Base-by-base conservation (phyloP, 495 filamentous ascomycete species). In the Aspergillus steynii region DNA sequence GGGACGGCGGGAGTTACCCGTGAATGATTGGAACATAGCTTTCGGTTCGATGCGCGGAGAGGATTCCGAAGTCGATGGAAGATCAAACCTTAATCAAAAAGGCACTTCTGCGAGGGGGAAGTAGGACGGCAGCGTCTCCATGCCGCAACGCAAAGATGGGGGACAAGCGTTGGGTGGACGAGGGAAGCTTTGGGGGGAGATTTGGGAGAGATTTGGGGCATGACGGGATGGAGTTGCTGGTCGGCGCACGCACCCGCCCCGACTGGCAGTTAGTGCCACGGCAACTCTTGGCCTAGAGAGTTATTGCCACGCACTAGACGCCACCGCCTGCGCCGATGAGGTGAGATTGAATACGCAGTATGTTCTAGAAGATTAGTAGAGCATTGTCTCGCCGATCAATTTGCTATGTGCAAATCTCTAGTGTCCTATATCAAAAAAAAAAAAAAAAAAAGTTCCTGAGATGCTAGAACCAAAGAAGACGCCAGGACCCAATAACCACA, bases 11-110 rank as follows among this genome's bases (percentile, higher is more conserved):
- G 93, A 89, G 77, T 73, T 90, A 59, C 95, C 95, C 29, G 90
- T 94, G 75, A 99, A 99, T 46, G 88, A 89, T 58, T 87, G 87
- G 74, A 94, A 96, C 94, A 98, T 98, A 58, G 58, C 66, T 65
- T 53, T 29, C 10, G 37, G 61, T 53, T 55, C 29, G 60, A 55
- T 56, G 61, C 62, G 56, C 61, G 64, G 47, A 29, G 61, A 45
- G 49, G 37, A 42, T 50, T 55, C 55, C 45, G 53, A 14, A 53
- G 37, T 57, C 61, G 60, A 65, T 32, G 46, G 53, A 58, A 66
- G 61, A 60, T 3, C 8, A 5, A 34, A 32, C 5, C 46, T 15
- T 12, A 29, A 9, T 49, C 15, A n/a, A 27, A 26, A 26, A 7
- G 48, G 48, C 25, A 25, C 27, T 50, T 50, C 48, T 25, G 48